phyloP scores from a whole-genome alignment of 1,139 yeast species.

The Kodamaea fungicola region DNA sequence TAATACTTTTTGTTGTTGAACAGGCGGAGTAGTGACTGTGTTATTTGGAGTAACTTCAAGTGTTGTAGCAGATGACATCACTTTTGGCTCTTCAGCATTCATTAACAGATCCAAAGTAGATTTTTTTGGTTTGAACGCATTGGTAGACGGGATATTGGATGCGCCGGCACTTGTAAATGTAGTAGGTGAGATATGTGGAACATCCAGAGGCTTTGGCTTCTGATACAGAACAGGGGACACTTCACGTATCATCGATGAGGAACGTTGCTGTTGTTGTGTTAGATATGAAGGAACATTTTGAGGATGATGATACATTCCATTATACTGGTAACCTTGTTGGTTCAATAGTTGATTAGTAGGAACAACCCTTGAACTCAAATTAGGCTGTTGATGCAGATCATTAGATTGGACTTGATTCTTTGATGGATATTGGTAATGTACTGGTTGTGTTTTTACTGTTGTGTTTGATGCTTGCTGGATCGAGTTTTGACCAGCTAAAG shows the following conservation, averaged over 20 bases:
- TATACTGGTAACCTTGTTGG: background rate
- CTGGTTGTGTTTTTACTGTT: conserved; percentile 1
- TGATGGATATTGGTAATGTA: background rate
- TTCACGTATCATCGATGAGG: too few relatives aligned
- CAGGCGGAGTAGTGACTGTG: too few relatives aligned
- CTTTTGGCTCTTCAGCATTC: conserved; percentile 6
- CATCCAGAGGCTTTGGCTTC: too few relatives aligned
- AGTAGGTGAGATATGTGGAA: too few relatives aligned
- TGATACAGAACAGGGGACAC: too few relatives aligned
- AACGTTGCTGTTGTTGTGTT: too few relatives aligned
- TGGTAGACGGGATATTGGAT: too few relatives aligned
- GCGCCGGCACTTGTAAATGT: too few relatives aligned
- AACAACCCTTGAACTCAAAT: background rate
- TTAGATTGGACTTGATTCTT: background rate
- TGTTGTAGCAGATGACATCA: background rate
- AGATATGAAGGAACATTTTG: too few relatives aligned
- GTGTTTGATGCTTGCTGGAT: conserved; percentile 2
- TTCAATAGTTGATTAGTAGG: background rate
- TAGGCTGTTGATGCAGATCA: background rate
- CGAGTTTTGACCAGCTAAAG: background rate
- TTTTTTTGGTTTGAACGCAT: conserved; percentile 3
- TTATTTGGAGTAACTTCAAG: too few relatives aligned
- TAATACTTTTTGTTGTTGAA: too few relatives aligned
- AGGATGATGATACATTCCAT: too few relatives aligned
- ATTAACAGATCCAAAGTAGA: conserved; percentile 8